Percentiles rank a stretch among this genome's conserved stretches.
These are phyloP conservation scores for Aspergillus ellipticus DNA, from an alignment of 495 filamentous ascomycete genomes.

Conservation along the genomic window DNA sequence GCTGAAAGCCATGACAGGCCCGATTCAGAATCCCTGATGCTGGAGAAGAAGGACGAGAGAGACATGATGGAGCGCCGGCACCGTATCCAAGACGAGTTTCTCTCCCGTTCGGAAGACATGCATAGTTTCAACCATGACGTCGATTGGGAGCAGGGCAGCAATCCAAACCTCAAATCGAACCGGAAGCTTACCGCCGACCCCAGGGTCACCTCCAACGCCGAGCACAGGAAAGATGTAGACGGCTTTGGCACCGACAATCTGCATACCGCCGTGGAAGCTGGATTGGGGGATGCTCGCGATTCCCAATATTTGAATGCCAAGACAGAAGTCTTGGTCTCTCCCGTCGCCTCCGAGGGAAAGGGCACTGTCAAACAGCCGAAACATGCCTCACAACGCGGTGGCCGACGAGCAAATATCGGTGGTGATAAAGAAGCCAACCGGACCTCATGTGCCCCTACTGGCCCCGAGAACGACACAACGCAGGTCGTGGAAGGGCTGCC, in stretches of 20 bases:
- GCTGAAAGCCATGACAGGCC: constrained; percentile 21
- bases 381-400: constrained; percentile 23
- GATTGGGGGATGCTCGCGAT: constrained; percentile 59
- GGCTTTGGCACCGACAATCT: constrained; percentile 72
- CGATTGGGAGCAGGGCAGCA: constrained; percentile 62
- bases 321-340: constrained; percentile 61
- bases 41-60: constrained; percentile 46
- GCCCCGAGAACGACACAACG: constrained; percentile 24
- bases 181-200: constrained; percentile 60
- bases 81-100: constrained; percentile 57
- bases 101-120: constrained; percentile 57
- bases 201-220: constrained; percentile 58
- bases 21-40: constrained; percentile 33
- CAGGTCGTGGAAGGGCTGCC: constrained; percentile 18
- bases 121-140: constrained; percentile 84
- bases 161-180: constrained; percentile 56
- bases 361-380: constrained; percentile 51
- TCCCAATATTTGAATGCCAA: constrained; percentile 56
- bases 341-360: constrained; percentile 58
- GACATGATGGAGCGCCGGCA: constrained; percentile 55
- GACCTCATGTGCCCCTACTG: constrained; percentile 46
- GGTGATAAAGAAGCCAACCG: constrained; percentile 36
- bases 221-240: constrained; percentile 70
- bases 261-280: constrained; percentile 53
- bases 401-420: constrained; percentile 12